Percentiles rank a stretch among this genome's conserved stretches.
Conservation (phyloP, 176 grass and related monocot genomes). For the Carex parvula region DNA sequence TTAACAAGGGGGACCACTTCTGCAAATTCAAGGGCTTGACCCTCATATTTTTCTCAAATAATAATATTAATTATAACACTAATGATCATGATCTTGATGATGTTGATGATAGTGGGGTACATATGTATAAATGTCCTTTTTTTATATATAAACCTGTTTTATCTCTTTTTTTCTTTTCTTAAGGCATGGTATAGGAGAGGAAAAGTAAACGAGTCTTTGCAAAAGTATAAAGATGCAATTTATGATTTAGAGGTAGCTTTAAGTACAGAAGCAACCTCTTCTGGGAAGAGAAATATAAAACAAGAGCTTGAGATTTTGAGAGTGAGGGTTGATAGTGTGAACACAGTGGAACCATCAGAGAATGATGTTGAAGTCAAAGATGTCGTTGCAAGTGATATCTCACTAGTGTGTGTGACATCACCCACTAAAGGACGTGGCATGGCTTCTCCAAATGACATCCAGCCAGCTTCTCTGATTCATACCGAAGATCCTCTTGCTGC, state of each 20-base stretch:
- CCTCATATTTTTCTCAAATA: not conserved
- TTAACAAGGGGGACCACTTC: too few species aligned
- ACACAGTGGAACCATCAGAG: conserved; percentile 25
- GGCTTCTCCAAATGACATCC: conserved; percentile 54
- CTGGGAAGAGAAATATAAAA: conserved; percentile 66
- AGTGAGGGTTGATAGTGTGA: conserved; percentile 19
- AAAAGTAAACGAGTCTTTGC: conserved; percentile 62
- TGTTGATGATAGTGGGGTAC: too few species aligned
- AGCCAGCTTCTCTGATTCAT: conserved; percentile 69
- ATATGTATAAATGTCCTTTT: not conserved
- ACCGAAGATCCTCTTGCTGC: conserved; percentile 72
- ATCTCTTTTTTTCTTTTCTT: conserved; percentile 29
- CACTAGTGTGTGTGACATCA: conserved; percentile 54
- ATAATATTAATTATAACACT: not conserved
- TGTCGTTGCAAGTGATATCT: conserved; percentile 23
- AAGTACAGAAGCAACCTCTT: conserved; percentile 50
- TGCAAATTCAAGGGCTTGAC: not conserved
- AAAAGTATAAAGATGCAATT: conserved; percentile 53
- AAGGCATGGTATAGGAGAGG: conserved; percentile 94
- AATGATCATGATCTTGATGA: not conserved
- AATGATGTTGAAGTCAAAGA: conserved; percentile 32
- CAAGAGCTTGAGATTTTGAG: conserved; percentile 48
- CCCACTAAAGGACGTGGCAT: conserved; percentile 78
- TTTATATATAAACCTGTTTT: not conserved
- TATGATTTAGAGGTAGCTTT: conserved; percentile 76